Conservation (phyloP, 1,139 yeast genomes). For the Pichia sp. region DNA sequence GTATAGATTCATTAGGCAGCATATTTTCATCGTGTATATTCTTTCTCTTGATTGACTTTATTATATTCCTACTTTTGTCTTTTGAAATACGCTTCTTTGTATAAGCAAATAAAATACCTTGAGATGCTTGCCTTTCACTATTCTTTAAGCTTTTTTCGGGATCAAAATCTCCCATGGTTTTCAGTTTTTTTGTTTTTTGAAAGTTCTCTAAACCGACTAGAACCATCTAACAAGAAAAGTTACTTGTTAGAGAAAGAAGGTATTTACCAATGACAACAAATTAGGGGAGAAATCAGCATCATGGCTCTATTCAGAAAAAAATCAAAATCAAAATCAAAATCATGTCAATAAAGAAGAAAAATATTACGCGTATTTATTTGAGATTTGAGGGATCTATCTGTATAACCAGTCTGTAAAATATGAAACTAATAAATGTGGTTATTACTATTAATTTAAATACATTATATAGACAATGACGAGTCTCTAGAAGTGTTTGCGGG, state of each 20-base stretch:
- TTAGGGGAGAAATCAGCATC: background rate
- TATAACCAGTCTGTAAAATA: background rate
- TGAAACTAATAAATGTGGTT: background rate
- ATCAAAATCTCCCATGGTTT: background rate
- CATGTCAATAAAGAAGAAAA: background rate
- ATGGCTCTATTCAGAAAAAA: background rate
- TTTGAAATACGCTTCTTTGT: background rate
- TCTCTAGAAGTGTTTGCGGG: background rate
- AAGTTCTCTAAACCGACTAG: background rate
- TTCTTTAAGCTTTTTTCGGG: background rate
- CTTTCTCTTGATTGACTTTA: background rate
- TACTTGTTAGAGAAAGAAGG: background rate
- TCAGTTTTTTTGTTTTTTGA: background rate
- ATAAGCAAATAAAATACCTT: background rate
- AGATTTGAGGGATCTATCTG: background rate
- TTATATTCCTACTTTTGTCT: background rate
- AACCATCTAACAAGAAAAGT: background rate
- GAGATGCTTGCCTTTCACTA: background rate
- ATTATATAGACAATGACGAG: background rate
- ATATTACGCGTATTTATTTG: background rate
- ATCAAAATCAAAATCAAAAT: background rate
- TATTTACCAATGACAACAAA: background rate
- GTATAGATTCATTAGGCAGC: slow-evolving; percentile 4
- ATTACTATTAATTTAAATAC: background rate
- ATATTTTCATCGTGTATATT: background rate